These are phyloP conservation scores for Tylopilus sp. DNA, from an alignment of 768 basidiomycete species.

Conservation along the genomic window DNA sequence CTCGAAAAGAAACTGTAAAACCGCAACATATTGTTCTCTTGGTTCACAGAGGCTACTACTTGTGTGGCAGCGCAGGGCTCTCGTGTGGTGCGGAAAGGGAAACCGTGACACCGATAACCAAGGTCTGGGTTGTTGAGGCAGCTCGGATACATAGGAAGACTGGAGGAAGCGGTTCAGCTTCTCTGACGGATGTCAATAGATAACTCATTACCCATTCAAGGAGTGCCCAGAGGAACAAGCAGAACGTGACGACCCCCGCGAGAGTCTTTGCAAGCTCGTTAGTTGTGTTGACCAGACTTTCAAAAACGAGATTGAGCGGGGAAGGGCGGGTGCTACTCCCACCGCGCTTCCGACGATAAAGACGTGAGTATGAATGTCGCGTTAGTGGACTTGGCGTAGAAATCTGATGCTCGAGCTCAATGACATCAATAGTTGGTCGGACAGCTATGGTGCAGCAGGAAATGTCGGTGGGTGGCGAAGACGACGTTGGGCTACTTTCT, in stretches of 20 bases:
- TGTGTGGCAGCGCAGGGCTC: constrained; percentile 2
- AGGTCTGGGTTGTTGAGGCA: constrained; percentile 1
- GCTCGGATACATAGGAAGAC: constrained; percentile 13
- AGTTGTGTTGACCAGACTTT: constrained; percentile 1
- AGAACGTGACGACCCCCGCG: constrained; percentile 14
- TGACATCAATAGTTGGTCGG: constrained; percentile 9
- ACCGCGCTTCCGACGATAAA: background rate
- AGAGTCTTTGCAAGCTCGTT: constrained; percentile 15
- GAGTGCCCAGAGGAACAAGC: constrained; percentile 19
- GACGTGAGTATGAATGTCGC: background rate
- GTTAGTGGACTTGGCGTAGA: background rate
- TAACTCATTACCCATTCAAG: constrained; percentile 21
- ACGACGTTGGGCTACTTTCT: constrained; percentile 17
- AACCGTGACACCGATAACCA: constrained; percentile 2
- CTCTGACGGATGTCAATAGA: background rate
- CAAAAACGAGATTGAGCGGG: background rate
- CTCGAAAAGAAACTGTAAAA: constrained; percentile 26
- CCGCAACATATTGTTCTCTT: constrained; percentile 14
- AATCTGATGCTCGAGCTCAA: constrained; percentile 10
- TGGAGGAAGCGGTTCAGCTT: constrained; percentile 10
- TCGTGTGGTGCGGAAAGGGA: constrained; percentile 8
- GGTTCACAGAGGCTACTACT: constrained; percentile 8
- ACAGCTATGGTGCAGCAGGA: background rate
- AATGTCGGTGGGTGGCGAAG: constrained; percentile 13
- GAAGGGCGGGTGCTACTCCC: background rate